Conservation (phyloP, 768 basidiomycete genomes). For the Termitomyces sp. region DNA sequence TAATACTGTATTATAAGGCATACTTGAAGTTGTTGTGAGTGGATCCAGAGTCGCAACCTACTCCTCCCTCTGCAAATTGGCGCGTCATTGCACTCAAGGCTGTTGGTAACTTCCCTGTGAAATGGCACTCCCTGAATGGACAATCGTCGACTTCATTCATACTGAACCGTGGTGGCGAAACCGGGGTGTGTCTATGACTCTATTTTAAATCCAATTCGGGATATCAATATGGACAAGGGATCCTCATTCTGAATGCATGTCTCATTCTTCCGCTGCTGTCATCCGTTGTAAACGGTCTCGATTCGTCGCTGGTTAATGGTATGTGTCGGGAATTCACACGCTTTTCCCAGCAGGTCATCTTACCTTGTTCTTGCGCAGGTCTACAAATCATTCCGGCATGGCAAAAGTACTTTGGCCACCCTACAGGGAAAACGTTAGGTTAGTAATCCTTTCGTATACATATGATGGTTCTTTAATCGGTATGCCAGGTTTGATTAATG, state of each 20-base stretch:
- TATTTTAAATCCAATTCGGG: too few relatives aligned
- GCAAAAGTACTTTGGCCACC: conserved; percentile 50
- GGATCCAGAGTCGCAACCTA: not conserved
- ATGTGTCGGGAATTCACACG: not conserved
- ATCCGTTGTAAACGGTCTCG: conserved; percentile 60
- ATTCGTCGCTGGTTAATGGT: conserved; percentile 62
- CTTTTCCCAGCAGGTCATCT: not conserved
- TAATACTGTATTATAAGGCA: not conserved
- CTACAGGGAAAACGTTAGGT: conserved; percentile 49
- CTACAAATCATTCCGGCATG: conserved; percentile 65
- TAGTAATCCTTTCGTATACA: not conserved
- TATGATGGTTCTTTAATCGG: not conserved
- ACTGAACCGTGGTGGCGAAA: conserved; percentile 58
- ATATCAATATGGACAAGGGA: conserved; percentile 29
- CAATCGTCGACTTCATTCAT: conserved; percentile 56
- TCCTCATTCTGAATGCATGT: conserved; percentile 52
- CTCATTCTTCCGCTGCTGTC: conserved; percentile 62
- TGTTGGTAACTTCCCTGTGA: conserved; percentile 5
- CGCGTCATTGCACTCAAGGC: not conserved
- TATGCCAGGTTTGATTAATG: conserved; percentile 52
- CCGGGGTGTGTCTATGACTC: conserved; percentile 32
- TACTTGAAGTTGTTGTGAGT: not conserved
- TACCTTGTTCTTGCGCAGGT: conserved; percentile 33
- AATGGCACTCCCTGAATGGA: conserved; percentile 39
- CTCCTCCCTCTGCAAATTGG: not conserved